Percentiles rank a stretch among this genome's conserved stretches.
These are phyloP conservation scores for Volvariella surrecta DNA, from an alignment of 1,284 basidiomycete species.

Conservation along the genomic window DNA sequence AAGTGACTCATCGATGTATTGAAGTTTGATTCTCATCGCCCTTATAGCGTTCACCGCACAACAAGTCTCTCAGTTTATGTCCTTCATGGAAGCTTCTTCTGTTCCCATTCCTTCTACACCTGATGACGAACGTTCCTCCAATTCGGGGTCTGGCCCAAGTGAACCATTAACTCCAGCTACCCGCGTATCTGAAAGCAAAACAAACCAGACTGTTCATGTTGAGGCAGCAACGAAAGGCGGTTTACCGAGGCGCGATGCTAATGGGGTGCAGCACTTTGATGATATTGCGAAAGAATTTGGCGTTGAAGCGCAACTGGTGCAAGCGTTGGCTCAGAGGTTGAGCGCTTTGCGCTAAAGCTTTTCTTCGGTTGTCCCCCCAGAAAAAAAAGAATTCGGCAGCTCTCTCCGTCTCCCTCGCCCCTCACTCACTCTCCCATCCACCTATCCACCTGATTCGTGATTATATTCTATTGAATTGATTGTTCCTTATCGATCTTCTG, in stretches of 20 bases:
- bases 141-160: conserved; percentile 1
- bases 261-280: conserved; percentile 24
- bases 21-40: conserved; percentile 6
- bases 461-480: too few species aligned
- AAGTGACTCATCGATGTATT: conserved; percentile 7
- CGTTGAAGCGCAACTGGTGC: conserved; percentile 56
- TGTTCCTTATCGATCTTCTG: too few species aligned
- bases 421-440: too few species aligned
- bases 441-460: too few species aligned
- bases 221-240: conserved; percentile 10
- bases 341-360: neutral
- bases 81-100: neutral
- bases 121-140: conserved; percentile 6
- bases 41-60: conserved; percentile 50
- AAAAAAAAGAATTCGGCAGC: too few species aligned
- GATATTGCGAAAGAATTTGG: conserved; percentile 66
- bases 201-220: conserved; percentile 8
- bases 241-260: conserved; percentile 7
- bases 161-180: neutral
- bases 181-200: neutral
- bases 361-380: too few species aligned
- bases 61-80: conserved; percentile 28
- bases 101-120: neutral
- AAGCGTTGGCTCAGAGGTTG: conserved; percentile 59
- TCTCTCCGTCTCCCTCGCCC: too few species aligned